Percentiles rank a stretch among this genome's conserved stretches.
Conservation (phyloP, 2,329 filamentous ascomycete genomes). For the Cercospora sp. region DNA sequence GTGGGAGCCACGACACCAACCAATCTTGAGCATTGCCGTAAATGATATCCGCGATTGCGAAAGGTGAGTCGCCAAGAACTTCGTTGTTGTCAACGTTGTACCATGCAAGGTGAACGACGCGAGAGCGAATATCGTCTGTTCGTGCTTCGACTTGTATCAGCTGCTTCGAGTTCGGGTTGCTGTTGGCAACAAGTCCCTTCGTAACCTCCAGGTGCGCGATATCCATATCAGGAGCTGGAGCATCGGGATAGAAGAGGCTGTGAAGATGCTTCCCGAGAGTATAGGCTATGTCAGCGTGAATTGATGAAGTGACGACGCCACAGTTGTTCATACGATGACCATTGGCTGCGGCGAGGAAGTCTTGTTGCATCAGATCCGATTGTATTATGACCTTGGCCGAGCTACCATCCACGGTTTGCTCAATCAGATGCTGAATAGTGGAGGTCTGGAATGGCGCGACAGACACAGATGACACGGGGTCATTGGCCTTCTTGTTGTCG, state of each 20-base stretch:
- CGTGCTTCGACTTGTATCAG: constrained; percentile 15
- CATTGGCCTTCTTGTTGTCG: constrained; percentile 8
- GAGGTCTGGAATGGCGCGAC: constrained; percentile 32
- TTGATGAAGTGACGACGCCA: constrained; percentile 43
- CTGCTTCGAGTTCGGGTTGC: background rate
- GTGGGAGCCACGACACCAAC: constrained; percentile 32
- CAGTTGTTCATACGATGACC: constrained; percentile 49
- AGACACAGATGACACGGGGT: background rate
- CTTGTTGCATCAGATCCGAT: constrained; percentile 38
- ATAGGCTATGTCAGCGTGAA: constrained; percentile 42
- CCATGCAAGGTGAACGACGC: constrained; percentile 7
- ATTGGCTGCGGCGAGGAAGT: constrained; percentile 42
- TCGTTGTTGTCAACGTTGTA: constrained; percentile 15
- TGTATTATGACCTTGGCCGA: constrained; percentile 38
- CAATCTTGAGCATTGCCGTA: constrained; percentile 32
- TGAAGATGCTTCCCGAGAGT: constrained; percentile 38
- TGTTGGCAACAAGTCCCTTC: constrained; percentile 28
- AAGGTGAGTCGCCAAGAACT: constrained; percentile 15
- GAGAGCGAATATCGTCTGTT: constrained; percentile 4
- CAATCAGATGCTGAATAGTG: constrained; percentile 30
- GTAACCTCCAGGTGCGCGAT: constrained; percentile 44
- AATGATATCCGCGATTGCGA: constrained; percentile 30
- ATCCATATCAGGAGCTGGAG: constrained; percentile 36
- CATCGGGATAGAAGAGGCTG: constrained; percentile 3
- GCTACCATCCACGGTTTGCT: background rate